Evolutionary conservation across 2,329 filamentous ascomycete genomes (phyloP), one percentile per base, ranked within the genome.

Genomic region (Fusarium torreyae): DNA sequence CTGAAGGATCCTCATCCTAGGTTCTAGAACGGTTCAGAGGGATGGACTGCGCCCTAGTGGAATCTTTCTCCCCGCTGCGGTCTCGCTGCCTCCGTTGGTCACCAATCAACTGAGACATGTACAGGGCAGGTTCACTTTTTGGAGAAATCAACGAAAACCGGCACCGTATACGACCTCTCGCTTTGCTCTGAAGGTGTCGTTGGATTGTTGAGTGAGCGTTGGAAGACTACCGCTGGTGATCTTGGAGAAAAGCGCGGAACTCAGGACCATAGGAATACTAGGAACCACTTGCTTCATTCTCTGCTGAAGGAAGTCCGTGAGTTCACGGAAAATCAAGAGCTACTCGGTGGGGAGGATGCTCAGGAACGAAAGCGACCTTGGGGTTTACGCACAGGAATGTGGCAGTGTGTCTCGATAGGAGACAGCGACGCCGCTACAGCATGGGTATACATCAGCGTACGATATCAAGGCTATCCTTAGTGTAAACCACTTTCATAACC

Each of bases 301-400:
- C 34, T 39, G 5, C 33, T 20, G 36, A 26, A 15, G 43, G 34
- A 38, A 28, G 36, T 40, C 43, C n/a, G 38, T 53, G 42, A 33
- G 31, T 42, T 43, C 57, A 56, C 48, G 39, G 38, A 56, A 34
- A 18, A 63, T 59, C 36, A 62, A 58, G 65, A 62, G 62, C 62
- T 57, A 71, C 70, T 75, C 71, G 73, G 73, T 75, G 73, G 58
- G 74, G 72, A 75, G 74, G 65, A 68, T 62, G 65, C 65, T 66
- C 72, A 51, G 48, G 53, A 48, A 51, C 20, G 31, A 40, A 65
- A 57, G 34, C 51, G 55, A 46, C 44, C 34, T 42, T 44, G 40
- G 40, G 26, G 45, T 63, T 57, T 18, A 38, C 51, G 31, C 39
- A 43, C 14, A 52, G 64, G 49, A 57, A 65, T 57, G 39, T 49